Evolutionary conservation across 1,284 basidiomycete genomes (phyloP).

Genomic region (Ustilago curta): DNA sequence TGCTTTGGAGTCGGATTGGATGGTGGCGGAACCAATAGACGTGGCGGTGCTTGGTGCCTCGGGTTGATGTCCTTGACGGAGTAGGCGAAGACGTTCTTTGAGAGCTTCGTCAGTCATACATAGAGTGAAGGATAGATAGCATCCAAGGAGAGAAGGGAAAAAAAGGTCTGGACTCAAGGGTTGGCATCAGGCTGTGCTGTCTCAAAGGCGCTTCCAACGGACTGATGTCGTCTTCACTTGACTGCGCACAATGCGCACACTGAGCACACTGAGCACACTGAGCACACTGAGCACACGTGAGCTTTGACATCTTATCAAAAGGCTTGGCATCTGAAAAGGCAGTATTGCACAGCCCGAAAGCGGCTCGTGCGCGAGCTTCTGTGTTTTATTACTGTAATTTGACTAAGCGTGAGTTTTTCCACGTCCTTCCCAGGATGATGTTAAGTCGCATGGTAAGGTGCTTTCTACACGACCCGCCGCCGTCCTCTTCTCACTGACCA

Average conservation of each 20-base stretch:
- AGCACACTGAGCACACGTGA: no score
- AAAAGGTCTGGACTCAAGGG: neutral
- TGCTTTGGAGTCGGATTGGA: neutral
- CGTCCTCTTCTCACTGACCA: neutral
- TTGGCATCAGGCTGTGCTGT: neutral
- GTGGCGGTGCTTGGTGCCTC: constrained; percentile 1
- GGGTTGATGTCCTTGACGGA: constrained; percentile 28
- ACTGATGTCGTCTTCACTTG: neutral
- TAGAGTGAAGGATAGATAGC: neutral
- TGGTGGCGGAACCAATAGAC: neutral
- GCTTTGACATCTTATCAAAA: no score
- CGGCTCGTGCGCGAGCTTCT: neutral
- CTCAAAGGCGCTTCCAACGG: neutral
- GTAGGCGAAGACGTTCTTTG: constrained; percentile 35
- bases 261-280: no score
- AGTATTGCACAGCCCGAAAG: neutral
- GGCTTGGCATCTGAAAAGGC: neutral
- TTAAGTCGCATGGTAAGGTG: neutral
- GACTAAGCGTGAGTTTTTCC: neutral
- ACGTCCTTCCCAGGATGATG: neutral
- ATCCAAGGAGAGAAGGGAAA: neutral
- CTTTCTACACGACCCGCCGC: neutral
- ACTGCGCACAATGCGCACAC: no score
- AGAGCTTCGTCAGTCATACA: constrained; percentile 40
- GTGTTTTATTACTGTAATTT: no score